Percentiles rank a stretch among this genome's conserved stretches.
These are phyloP conservation scores for Wickerhamomyces silvicola DNA, from an alignment of 805 yeast species.

Conservation along the genomic window DNA sequence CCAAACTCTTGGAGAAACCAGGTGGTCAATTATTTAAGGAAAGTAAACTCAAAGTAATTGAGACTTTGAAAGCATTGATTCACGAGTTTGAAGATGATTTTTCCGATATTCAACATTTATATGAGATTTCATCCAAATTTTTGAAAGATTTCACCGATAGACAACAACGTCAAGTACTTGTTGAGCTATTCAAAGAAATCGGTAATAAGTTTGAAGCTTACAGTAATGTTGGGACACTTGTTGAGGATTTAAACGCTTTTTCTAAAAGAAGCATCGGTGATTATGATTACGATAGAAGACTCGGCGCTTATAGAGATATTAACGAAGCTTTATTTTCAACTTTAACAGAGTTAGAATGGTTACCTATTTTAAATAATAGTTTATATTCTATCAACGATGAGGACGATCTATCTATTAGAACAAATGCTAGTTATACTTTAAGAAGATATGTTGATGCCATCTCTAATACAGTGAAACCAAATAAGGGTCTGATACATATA, in stretches of 20 bases:
- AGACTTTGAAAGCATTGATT: slow-evolving; percentile 50
- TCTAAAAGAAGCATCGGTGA: slow-evolving; percentile 57
- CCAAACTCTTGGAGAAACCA: slow-evolving; percentile 55
- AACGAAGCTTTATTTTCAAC: slow-evolving; percentile 46
- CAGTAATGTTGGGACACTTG: slow-evolving; percentile 40
- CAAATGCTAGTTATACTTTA: slow-evolving; percentile 63
- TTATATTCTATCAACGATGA: slow-evolving; percentile 70
- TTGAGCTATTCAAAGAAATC: slow-evolving; percentile 52
- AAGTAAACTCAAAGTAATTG: slow-evolving; percentile 51
- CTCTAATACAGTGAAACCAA: slow-evolving; percentile 16
- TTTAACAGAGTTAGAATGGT: slow-evolving; percentile 60
- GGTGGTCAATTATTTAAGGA: slow-evolving; percentile 40
- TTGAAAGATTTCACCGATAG: slow-evolving; percentile 54
- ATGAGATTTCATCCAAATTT: slow-evolving; percentile 46
- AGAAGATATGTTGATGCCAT: slow-evolving; percentile 55
- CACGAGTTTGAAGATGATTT: slow-evolving; percentile 46
- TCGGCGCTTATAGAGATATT: slow-evolving; percentile 58
- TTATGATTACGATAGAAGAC: slow-evolving; percentile 71
- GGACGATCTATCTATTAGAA: slow-evolving; percentile 73
- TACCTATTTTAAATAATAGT: slow-evolving; percentile 63
- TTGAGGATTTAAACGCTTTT: slow-evolving; percentile 65
- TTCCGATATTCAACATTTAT: slow-evolving; percentile 42
- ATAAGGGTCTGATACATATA: slow-evolving; percentile 28
- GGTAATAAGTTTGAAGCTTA: slow-evolving; percentile 44
- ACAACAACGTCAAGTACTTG: slow-evolving; percentile 54